Base-by-base conservation (phyloP, 75 land plant species). In the Sequoiadendron giganteum region DNA sequence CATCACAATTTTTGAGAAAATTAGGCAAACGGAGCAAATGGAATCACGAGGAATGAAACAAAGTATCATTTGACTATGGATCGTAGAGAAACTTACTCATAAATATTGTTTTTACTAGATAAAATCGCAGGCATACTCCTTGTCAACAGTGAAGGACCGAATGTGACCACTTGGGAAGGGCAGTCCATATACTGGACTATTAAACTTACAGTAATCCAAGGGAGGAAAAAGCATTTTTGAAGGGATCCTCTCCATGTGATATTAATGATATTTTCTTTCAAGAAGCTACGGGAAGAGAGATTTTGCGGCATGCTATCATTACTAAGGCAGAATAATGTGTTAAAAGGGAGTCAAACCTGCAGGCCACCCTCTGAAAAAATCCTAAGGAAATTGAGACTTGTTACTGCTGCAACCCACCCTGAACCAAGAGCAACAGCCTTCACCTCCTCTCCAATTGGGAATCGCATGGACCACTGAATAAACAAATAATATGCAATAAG, bases 391-490 rank as follows among this genome's bases (percentile, higher is more conserved):
- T 96, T 92, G 38, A 89, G 90, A 88, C 95, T 94, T 40, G 99
- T 97, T 34, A 95, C 88, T 87, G 97, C 99, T 89, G 99, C 99
- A 55, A 96, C 93, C 99, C 99, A 98, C 13, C 93, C 91, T 58
- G 78, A 58, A 52, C 99, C 99, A 88, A 98, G 92, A 68, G 99
- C 99, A 65, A 98, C 97, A 88, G 91, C 96, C 85, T 93, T 97
- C 75, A 96, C 99, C 91, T 97, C 99, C 89, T 98, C 99, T 30
- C 83, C 96, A 28, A 75, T 56, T 75, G 97, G 96, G 90, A 98
- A 94, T 83, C 99, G 90, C 99, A 97, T 96, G 15, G 99, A 98
- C 99, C 99, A 98, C 99, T 98, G 88, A 25, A 85, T 54, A 52
- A 52, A 54, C 61, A 85, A 40, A 75, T 19, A 76, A 38, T n/a